Conservation (phyloP, 345 rosid genomes). For the Lepidium africanum region DNA sequence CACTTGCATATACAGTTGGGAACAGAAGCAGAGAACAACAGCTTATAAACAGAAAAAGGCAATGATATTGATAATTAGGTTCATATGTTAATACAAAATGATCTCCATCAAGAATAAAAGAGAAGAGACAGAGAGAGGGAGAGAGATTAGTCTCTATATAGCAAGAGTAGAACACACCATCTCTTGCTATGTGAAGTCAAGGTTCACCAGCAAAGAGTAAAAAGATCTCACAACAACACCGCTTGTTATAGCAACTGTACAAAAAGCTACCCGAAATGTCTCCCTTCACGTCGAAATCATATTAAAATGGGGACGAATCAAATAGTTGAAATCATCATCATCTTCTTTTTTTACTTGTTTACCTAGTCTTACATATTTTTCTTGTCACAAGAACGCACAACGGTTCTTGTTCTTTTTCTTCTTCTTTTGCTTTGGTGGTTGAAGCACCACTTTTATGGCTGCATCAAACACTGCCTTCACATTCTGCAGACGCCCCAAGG, state of each 20-base stretch:
- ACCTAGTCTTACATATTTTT: conserved; percentile 1
- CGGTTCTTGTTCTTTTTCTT: conserved; percentile 63
- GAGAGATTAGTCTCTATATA: conserved; percentile 16
- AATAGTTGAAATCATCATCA: not conserved
- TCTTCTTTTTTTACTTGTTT: conserved; percentile 1
- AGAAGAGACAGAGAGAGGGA: not conserved
- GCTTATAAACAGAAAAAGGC: not conserved
- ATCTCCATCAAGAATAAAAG: conserved; percentile 2
- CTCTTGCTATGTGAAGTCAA: not conserved
- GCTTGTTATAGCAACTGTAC: conserved; percentile 23
- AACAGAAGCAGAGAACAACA: not conserved
- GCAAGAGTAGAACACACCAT: conserved; percentile 10
- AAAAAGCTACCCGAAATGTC: conserved; percentile 16
- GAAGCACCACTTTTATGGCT: conserved; percentile 81
- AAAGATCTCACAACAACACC: conserved; percentile 20
- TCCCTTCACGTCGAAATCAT: conserved; percentile 4
- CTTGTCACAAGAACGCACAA: conserved; percentile 61
- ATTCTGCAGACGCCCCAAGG: conserved; percentile 36
- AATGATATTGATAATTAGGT: conserved; percentile 5
- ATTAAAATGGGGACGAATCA: conserved; percentile 21
- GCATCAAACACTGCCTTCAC: conserved; percentile 84
- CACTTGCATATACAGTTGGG: not conserved
- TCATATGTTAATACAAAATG: conserved; percentile 1
- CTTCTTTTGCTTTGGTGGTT: conserved; percentile 70
- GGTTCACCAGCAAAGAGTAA: conserved; percentile 8